Base-by-base conservation (phyloP, 148 eudicot species). In the Rhododendron simsii region DNA sequence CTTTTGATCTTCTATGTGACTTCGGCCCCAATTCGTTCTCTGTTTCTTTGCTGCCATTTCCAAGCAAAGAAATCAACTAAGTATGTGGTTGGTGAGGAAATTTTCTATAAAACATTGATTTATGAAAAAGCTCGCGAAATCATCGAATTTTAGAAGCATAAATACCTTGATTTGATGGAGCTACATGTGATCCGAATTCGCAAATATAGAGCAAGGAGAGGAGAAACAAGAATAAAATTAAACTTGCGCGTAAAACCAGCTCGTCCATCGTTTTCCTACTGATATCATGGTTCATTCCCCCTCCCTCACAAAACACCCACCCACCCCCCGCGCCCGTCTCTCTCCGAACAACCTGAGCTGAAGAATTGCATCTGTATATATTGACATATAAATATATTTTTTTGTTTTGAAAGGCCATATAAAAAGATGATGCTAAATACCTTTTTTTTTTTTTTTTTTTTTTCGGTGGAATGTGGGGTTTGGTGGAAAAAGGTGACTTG, bases 41-140 rank as follows among this genome's bases (percentile, higher is more conserved):
- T 80, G 71, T 11, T 86, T 78, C n/a, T 84, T 84, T 91, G 92
- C 93, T 90, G 78, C 65, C 77, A 84, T 57, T 55, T 73, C 83
- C 35, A 30, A 53, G 50, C 39, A 45, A 47, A 8, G 55, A 85
- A 20, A 85, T 45, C 53, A 80, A 35, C 16, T 21, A 67, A 45
- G 11, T 23, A 67, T 28, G 20, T 81, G 26, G 13, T n/a, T 23
- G 30, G 71, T 26, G 4, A 11, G 14, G 30, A 65, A 65, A 23
- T 65, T 65, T 12, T 45, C 18, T 8, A 59, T n/a, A 7, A 81
- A n/a, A 39, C 41, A 12, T 44, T 9, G 21, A 16, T 55, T 3
- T 16, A 14, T 0, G 16, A 55, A 55, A 55, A 4, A 16, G 1
- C 61, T 3, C 20, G 20, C 18, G 6, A 55, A 53, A 14, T 53